These are phyloP conservation scores for Microdochium nivale DNA, from an alignment of 2,329 filamentous ascomycete species.

Conservation along the genomic window DNA sequence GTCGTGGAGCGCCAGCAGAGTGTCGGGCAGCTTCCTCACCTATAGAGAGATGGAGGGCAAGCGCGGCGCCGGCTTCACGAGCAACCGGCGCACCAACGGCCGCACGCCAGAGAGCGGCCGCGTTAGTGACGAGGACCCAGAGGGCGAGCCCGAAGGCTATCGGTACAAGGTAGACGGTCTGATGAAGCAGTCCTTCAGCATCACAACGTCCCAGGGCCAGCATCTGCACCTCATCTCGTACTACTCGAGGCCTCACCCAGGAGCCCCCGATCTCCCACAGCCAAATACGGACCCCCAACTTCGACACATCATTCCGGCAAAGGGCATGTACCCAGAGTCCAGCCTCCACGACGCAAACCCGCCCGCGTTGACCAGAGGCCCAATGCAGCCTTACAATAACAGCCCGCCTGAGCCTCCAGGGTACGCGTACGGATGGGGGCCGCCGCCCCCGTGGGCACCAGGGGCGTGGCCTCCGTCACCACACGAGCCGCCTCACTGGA, in stretches of 20 bases:
- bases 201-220: slow-evolving; percentile 80
- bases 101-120: slow-evolving; percentile 80
- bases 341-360: slow-evolving; percentile 79
- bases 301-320: slow-evolving; percentile 74
- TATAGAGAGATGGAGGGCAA: slow-evolving; percentile 99
- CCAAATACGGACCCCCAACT: slow-evolving; percentile 74
- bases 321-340: slow-evolving; percentile 96
- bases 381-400: slow-evolving; percentile 44
- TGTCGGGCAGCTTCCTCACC: slow-evolving; percentile 94
- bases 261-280: slow-evolving; percentile 64
- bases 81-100: slow-evolving; percentile 46
- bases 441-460: slow-evolving; percentile 20
- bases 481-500: slow-evolving; percentile 30
- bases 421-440: slow-evolving; percentile 29
- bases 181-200: slow-evolving; percentile 99
- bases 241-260: slow-evolving; percentile 73
- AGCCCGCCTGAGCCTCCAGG: slow-evolving; percentile 19
- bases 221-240: slow-evolving; percentile 98
- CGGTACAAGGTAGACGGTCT: slow-evolving; percentile 92
- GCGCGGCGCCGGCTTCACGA: slow-evolving; percentile 68
- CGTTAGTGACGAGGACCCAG: slow-evolving; percentile 76
- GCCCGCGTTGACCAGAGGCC: slow-evolving; percentile 71
- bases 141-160: slow-evolving; percentile 82
- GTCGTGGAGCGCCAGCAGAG: slow-evolving; percentile 95
- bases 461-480: slow-evolving; percentile 26